Percentiles rank a stretch among this genome's conserved stretches.
phyloP scores from a whole-genome alignment of 2,329 filamentous ascomycete species.

The Beauveria pseudobassiana region DNA sequence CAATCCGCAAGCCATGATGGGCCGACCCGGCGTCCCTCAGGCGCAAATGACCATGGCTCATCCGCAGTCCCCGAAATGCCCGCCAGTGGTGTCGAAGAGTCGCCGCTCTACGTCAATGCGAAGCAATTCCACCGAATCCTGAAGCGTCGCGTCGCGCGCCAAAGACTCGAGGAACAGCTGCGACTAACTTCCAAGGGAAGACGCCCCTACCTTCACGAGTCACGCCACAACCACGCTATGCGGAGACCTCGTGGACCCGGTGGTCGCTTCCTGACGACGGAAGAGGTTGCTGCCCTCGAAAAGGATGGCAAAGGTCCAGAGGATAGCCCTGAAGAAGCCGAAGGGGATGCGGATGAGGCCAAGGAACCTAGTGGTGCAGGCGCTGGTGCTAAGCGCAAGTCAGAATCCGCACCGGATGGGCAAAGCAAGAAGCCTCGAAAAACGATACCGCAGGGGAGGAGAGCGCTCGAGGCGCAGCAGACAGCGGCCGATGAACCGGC shows the following conservation, averaged over 20 bases:
- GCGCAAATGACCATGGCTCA: slow-evolving; percentile 60
- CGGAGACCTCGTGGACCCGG: slow-evolving; percentile 86
- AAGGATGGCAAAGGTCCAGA: slow-evolving; percentile 42
- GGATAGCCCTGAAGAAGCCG: slow-evolving; percentile 23
- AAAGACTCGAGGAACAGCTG: slow-evolving; percentile 87
- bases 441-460: slow-evolving; percentile 37
- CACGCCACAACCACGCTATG: slow-evolving; percentile 97
- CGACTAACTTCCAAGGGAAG: slow-evolving; percentile 89
- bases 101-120: slow-evolving; percentile 93
- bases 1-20: slow-evolving; percentile 69
- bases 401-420: slow-evolving; percentile 39
- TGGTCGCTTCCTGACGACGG: slow-evolving; percentile 90
- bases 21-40: slow-evolving; percentile 51
- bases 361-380: slow-evolving; percentile 26
- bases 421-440: slow-evolving; percentile 50
- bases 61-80: slow-evolving; percentile 72
- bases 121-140: slow-evolving; percentile 98
- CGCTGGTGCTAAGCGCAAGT: slow-evolving; percentile 53
- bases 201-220: slow-evolving; percentile 96
- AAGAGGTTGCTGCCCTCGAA: slow-evolving; percentile 89
- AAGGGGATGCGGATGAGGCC: slow-evolving; percentile 22
- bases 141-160: slow-evolving; percentile 85
- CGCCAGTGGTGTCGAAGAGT: slow-evolving; percentile 69
- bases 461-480: slow-evolving; percentile 23
- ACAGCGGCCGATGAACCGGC: slow-evolving; percentile 29